Base-by-base conservation (phyloP, 768 basidiomycete species). In the Phlegmacium glaucopus region DNA sequence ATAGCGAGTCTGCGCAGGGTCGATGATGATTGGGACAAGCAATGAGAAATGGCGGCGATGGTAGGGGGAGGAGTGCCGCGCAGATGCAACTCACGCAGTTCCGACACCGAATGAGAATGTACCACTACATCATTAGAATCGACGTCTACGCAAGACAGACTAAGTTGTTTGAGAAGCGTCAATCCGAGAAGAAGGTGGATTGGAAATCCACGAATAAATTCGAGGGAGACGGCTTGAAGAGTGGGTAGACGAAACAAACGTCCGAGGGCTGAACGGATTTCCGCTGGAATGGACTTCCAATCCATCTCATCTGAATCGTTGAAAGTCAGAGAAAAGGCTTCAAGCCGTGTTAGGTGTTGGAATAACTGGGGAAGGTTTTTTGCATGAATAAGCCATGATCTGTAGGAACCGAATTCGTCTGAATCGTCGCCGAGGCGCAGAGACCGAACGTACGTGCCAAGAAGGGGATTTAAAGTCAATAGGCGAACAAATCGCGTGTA, bases 91-190 rank as follows among this genome's bases (percentile, higher is more conserved):
- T 47, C 47, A 11, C 50, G 28, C 1, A 55, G 35, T 7, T 30
- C 32, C 27, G 50, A 35, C 11, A 27, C 41, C 47, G 42, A 45
- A 7, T 17, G 40, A 11, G 13, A n/a, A 25, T 25, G 18, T 2
- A 29, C 16, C 3, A 34, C 12, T 10, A 22, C n/a, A 1, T 42
- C n/a, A 2, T 37, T 34, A 5, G 49, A 29, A 15, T 52, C 55
- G 15, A 54, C 45, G n/a, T 58, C 56, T 6, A 60, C 59, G 26
- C 54, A 58, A 13, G 59, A 60, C 7, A 60, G 45, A 16, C 49
- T 49, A 2, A 60, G 42, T 12, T 41, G 36, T 11, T 42, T 42
- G 18, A 58, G 30, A 8, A 40, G 35, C 8, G 35, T 48, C 9
- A 57, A 17, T 15, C 41, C 39, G 11, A 47, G 44, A 10, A 60